These are phyloP conservation scores for Saccharata proteae DNA, from an alignment of 2,329 filamentous ascomycete species.

Conservation along the genomic window DNA sequence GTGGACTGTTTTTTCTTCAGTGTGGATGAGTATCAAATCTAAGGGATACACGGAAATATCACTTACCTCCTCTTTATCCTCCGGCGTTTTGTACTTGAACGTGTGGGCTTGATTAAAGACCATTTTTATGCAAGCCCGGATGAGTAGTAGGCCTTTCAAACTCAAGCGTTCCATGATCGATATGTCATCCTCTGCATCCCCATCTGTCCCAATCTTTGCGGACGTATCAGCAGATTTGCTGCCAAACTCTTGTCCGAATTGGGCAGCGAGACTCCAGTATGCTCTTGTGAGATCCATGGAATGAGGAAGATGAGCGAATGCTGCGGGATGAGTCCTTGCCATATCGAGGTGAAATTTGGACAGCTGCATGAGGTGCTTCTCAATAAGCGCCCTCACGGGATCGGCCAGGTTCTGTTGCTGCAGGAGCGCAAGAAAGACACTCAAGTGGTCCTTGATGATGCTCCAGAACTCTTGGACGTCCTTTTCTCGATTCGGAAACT, in stretches of 20 bases:
- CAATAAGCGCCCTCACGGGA: conserved; percentile 50
- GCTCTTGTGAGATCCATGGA: conserved; percentile 64
- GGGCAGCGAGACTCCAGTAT: conserved; percentile 74
- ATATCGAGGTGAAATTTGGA: conserved; percentile 86
- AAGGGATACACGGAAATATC: too few species aligned
- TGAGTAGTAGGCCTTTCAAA: conserved; percentile 68
- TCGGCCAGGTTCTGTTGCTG: conserved; percentile 35
- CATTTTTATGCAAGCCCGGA: conserved; percentile 75
- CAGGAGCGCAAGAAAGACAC: conserved; percentile 57
- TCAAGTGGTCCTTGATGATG: conserved; percentile 64
- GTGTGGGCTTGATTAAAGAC: conserved; percentile 68
- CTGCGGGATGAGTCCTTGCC: conserved; percentile 64
- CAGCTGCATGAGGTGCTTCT: conserved; percentile 79
- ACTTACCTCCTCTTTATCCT: conserved; percentile 55
- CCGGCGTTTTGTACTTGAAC: conserved; percentile 67
- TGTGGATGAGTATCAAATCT: neutral
- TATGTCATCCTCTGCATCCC: conserved; percentile 33
- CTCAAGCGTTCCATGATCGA: conserved; percentile 65
- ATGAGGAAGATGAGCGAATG: conserved; percentile 71
- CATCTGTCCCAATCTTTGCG: conserved; percentile 28
- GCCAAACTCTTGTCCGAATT: conserved; percentile 63
- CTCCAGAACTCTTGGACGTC: conserved; percentile 73
- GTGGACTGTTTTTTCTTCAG: conserved; percentile 50
- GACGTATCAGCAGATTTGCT: conserved; percentile 27
- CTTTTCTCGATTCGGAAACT: conserved; percentile 66